A percentile compares a stretch with the other conserved stretches of the same genome.
Evolutionary conservation across 2,329 filamentous ascomycete species (phyloP).

Genomic region (Xenosphaeropsis pyriputrescens): DNA sequence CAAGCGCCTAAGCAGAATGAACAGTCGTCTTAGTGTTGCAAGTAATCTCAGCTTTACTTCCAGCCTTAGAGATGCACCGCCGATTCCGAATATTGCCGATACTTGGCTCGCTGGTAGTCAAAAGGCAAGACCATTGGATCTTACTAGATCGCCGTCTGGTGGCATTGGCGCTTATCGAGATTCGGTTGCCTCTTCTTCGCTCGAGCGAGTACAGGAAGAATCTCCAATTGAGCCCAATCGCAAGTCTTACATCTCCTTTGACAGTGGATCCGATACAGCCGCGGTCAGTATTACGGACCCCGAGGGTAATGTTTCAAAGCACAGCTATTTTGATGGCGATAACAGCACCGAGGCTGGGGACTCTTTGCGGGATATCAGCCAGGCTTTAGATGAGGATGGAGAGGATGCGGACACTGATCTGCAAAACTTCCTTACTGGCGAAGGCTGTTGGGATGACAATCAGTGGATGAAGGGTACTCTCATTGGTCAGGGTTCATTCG

Average conservation of each 20-base stretch:
- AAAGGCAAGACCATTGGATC: conserved; percentile 30
- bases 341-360: conserved; percentile 57
- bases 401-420: conserved; percentile 86
- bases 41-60: conserved; percentile 90
- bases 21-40: conserved; percentile 83
- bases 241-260: conserved; percentile 84
- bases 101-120: conserved; percentile 64
- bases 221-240: conserved; percentile 71
- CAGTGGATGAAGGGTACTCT: conserved; percentile 99
- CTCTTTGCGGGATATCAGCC: conserved; percentile 70
- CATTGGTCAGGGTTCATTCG: conserved; percentile 94
- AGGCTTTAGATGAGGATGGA: conserved; percentile 78
- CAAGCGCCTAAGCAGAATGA: conserved; percentile 79
- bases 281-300: conserved; percentile 64
- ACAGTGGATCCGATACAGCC: conserved; percentile 57
- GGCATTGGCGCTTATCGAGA: conserved; percentile 59
- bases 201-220: conserved; percentile 86
- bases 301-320: conserved; percentile 52
- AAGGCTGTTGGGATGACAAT: conserved; percentile 80
- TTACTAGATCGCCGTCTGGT: conserved; percentile 17
- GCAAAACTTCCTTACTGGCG: conserved; percentile 76
- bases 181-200: conserved; percentile 75
- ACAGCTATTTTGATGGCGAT: conserved; percentile 71
- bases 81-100: conserved; percentile 90
- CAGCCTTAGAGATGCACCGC: conserved; percentile 82